These are phyloP conservation scores for Nigrospora osmanthi DNA, from an alignment of 2,329 filamentous ascomycete species.

Conservation along the genomic window DNA sequence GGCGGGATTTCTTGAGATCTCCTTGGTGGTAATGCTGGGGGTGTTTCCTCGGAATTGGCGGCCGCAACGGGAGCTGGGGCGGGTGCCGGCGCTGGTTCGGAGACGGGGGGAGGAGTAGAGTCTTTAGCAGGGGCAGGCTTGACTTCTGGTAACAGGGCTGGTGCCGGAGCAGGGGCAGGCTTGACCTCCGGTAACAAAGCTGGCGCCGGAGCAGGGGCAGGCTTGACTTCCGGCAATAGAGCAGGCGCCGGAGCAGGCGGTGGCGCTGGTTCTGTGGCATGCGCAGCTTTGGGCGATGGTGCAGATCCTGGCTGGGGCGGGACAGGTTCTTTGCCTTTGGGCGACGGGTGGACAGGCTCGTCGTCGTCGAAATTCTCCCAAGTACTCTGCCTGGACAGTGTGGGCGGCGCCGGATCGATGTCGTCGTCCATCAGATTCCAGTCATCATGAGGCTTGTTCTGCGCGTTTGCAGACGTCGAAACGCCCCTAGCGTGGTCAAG, in stretches of 20 bases:
- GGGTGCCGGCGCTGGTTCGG: too few species aligned
- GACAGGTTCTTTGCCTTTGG: too few species aligned
- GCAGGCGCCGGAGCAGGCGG: too few species aligned
- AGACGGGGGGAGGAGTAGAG: too few species aligned
- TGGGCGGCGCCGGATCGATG: constrained; percentile 17
- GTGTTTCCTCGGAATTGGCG: constrained; percentile 10
- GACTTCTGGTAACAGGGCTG: too few species aligned
- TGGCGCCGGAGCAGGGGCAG: too few species aligned
- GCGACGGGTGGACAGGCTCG: constrained; percentile 2
- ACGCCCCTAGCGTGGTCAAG: constrained; percentile 33
- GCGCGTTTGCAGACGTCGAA: constrained; percentile 5
- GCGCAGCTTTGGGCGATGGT: neutral
- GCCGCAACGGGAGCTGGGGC: neutral
- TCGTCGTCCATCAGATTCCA: constrained; percentile 46
- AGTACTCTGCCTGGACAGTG: constrained; percentile 25
- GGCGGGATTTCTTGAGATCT: constrained; percentile 12
- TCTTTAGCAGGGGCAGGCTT: too few species aligned
- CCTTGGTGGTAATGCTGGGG: constrained; percentile 31
- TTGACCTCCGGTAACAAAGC: too few species aligned
- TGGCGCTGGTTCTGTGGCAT: too few species aligned
- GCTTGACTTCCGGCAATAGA: too few species aligned
- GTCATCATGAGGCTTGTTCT: constrained; percentile 25
- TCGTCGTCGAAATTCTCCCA: constrained; percentile 29
- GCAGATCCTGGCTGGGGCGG: neutral
- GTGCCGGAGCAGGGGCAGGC: too few species aligned